phyloP scores from a whole-genome alignment of 2,329 filamentous ascomycete genomes.

The Trichoderma sp. region DNA sequence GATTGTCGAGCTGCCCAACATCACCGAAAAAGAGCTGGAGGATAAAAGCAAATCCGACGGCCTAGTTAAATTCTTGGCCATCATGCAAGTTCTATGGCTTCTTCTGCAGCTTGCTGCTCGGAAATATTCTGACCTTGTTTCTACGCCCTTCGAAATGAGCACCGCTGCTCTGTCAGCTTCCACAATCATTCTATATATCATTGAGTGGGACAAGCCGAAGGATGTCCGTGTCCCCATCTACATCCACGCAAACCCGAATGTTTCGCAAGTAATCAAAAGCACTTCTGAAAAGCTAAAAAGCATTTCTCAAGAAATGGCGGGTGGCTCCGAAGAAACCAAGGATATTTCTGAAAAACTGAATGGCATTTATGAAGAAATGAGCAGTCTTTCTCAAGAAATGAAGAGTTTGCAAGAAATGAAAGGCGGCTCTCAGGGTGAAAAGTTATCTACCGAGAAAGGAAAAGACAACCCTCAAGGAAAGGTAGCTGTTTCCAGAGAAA shows the following conservation, averaged over 20 bases:
- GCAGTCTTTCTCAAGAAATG: background rate
- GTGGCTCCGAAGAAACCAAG: background rate
- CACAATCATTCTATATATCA: background rate
- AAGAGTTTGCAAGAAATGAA: no score
- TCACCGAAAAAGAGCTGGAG: background rate
- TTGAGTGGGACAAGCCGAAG: background rate
- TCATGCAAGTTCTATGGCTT: background rate
- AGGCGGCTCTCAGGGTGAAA: no score
- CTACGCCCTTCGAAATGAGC: background rate
- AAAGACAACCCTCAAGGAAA: background rate
- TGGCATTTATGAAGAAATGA: no score
- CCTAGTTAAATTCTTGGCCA: background rate
- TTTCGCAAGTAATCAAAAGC: no score
- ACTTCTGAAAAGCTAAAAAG: no score
- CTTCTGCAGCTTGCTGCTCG: background rate
- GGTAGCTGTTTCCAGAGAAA: no score
- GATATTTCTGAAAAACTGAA: no score
- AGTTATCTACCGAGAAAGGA: no score
- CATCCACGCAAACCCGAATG: background rate
- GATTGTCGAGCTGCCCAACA: background rate
- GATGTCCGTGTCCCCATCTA: background rate
- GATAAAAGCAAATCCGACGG: background rate
- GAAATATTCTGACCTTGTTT: background rate
- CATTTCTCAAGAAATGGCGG: background rate
- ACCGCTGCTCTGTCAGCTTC: background rate